These are phyloP conservation scores for Fistulinella staudtii DNA, from an alignment of 1,284 basidiomycete genomes.

Conservation along the genomic window DNA sequence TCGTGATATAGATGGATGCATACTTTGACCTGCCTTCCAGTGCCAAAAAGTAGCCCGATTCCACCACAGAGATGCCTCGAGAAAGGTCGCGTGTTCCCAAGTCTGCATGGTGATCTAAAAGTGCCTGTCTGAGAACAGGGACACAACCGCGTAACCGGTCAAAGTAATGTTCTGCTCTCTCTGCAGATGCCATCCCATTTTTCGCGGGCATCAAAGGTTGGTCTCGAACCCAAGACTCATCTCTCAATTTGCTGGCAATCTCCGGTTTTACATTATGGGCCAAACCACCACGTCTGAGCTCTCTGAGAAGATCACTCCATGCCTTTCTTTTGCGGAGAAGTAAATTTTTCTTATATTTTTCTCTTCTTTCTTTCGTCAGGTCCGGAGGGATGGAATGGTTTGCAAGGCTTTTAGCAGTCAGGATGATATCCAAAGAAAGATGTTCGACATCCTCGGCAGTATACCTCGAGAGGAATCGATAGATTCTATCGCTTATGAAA, in stretches of 20 bases:
- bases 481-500: constrained; percentile 42
- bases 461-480: constrained; percentile 39
- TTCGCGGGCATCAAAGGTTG: constrained; percentile 44
- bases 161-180: constrained; percentile 67
- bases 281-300: constrained; percentile 81
- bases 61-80: constrained; percentile 74
- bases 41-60: constrained; percentile 71
- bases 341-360: constrained; percentile 73
- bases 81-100: constrained; percentile 82
- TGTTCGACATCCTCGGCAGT: constrained; percentile 49
- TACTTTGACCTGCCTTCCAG: constrained; percentile 50
- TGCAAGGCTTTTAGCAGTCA: constrained; percentile 61
- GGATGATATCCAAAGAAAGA: constrained; percentile 74
- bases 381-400: constrained; percentile 46
- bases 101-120: constrained; percentile 77
- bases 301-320: constrained; percentile 88
- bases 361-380: constrained; percentile 56
- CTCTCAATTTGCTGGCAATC: constrained; percentile 59
- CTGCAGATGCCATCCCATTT: constrained; percentile 18
- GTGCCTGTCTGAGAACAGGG: constrained; percentile 61
- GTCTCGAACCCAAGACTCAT: constrained; percentile 64
- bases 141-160: constrained; percentile 66
- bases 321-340: constrained; percentile 88
- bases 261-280: constrained; percentile 72
- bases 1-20: constrained; percentile 7